Percentiles rank a stretch among this genome's conserved stretches.
Conservation (phyloP, 768 basidiomycete species). For the Asterophora parasitica region DNA sequence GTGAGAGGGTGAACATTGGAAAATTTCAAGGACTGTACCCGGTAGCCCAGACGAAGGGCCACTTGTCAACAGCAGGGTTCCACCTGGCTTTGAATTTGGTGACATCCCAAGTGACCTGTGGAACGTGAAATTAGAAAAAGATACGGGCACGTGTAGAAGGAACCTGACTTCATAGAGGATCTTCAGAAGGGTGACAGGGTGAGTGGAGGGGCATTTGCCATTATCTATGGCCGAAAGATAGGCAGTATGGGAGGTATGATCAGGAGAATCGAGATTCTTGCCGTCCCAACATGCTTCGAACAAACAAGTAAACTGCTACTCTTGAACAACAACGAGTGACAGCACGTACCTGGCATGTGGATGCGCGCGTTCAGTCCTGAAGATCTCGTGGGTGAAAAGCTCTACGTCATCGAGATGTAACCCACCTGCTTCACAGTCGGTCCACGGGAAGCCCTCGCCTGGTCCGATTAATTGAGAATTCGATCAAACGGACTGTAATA, state of each 20-base stretch:
- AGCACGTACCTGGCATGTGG: conserved; percentile 26
- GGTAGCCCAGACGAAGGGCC: conserved; percentile 42
- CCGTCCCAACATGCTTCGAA: conserved; percentile 38
- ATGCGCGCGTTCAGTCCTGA: conserved; percentile 33
- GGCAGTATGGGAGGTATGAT: conserved; percentile 30
- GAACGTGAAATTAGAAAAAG: no score
- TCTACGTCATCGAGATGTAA: not conserved
- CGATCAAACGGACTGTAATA: not conserved
- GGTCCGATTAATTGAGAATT: not conserved
- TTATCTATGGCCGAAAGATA: no score
- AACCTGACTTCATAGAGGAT: not conserved
- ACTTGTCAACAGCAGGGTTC: conserved; percentile 27
- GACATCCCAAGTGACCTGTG: conserved; percentile 36
- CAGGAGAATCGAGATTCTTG: conserved; percentile 33
- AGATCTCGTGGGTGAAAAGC: not conserved
- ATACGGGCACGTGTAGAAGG: no score
- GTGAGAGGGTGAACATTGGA: not conserved
- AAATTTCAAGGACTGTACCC: conserved; percentile 23
- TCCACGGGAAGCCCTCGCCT: conserved; percentile 38
- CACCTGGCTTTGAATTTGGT: conserved; percentile 30
- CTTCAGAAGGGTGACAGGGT: no score
- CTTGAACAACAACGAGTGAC: not conserved
- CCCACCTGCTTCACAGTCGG: conserved; percentile 33
- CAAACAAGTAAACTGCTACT: conserved; percentile 1
- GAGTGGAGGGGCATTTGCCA: no score